Percentiles rank a stretch among this genome's conserved stretches.
phyloP scores from a whole-genome alignment of 1,284 basidiomycete species.

The Cutaneotrichosporon mucoides region DNA sequence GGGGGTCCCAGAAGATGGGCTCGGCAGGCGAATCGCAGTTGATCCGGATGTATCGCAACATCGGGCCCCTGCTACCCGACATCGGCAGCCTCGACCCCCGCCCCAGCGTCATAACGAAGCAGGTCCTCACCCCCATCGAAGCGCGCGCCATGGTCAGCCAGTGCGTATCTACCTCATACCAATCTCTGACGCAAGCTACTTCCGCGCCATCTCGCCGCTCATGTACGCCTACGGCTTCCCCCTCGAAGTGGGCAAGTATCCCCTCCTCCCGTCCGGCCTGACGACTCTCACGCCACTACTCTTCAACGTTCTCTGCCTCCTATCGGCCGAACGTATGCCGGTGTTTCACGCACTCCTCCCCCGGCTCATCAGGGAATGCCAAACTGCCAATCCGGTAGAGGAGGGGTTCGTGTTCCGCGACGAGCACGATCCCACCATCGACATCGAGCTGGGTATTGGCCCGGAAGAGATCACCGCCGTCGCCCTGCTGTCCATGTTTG shows the following conservation, averaged over 20 bases:
- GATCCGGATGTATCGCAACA: no score
- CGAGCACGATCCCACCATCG: constrained; percentile 3
- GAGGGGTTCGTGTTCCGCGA: not conserved
- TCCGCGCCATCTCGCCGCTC: not conserved
- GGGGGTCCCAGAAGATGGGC: no score
- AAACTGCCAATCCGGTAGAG: not conserved
- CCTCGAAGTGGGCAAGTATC: not conserved
- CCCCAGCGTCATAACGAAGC: not conserved
- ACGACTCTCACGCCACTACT: not conserved
- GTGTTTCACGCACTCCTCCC: not conserved
- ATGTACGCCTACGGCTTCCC: not conserved
- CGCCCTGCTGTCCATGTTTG: not conserved
- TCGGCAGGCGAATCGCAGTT: not conserved
- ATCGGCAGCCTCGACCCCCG: not conserved
- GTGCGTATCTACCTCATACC: not conserved
- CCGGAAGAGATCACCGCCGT: constrained; percentile 1
- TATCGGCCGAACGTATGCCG: not conserved
- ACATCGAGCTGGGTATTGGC: constrained; percentile 1
- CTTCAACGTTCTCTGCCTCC: not conserved
- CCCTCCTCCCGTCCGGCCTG: not conserved
- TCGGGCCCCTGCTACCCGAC: not conserved
- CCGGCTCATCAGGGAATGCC: not conserved
- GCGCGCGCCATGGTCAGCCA: not conserved
- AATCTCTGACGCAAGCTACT: not conserved
- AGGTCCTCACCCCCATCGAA: not conserved